phyloP scores from a whole-genome alignment of 1,284 basidiomycete genomes.

The Irpex rosettiformis region DNA sequence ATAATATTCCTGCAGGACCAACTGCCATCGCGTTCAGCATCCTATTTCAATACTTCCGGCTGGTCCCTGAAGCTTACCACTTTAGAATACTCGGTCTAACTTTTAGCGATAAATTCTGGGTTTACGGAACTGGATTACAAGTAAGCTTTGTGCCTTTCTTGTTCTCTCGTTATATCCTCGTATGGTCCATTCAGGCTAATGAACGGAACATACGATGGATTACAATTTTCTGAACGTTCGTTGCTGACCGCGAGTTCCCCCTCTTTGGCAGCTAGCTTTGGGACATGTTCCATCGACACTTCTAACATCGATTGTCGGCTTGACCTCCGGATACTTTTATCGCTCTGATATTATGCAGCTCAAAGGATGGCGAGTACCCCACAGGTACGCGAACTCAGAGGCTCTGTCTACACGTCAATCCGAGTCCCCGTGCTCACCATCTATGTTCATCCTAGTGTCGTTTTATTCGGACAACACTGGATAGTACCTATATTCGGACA shows the following conservation, averaged over 20 bases:
- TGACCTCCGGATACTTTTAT: constrained; percentile 73
- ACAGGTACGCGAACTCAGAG: constrained; percentile 16
- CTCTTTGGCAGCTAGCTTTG: constrained; percentile 53
- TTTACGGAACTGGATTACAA: constrained; percentile 66
- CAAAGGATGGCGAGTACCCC: constrained; percentile 62
- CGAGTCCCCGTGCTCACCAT: not conserved
- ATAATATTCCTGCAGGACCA: constrained; percentile 74
- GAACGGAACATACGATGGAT: too few species aligned
- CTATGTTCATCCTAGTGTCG: constrained; percentile 14
- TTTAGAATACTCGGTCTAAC: constrained; percentile 75
- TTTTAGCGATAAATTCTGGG: constrained; percentile 72
- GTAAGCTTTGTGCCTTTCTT: constrained; percentile 33
- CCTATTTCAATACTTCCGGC: constrained; percentile 76
- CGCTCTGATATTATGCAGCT: constrained; percentile 76
- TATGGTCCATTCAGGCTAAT: too few species aligned
- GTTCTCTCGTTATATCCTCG: too few species aligned
- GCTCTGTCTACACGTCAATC: not conserved
- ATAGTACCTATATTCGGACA: constrained; percentile 24
- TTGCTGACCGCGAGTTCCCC: not conserved
- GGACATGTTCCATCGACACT: constrained; percentile 65
- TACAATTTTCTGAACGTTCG: too few species aligned
- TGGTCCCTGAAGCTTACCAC: constrained; percentile 73
- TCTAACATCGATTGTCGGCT: constrained; percentile 57
- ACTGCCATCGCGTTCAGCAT: constrained; percentile 69
- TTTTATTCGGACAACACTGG: constrained; percentile 20